Conservation (phyloP, 176 grass and related monocot genomes). For the Puccinellia tenuiflora region DNA sequence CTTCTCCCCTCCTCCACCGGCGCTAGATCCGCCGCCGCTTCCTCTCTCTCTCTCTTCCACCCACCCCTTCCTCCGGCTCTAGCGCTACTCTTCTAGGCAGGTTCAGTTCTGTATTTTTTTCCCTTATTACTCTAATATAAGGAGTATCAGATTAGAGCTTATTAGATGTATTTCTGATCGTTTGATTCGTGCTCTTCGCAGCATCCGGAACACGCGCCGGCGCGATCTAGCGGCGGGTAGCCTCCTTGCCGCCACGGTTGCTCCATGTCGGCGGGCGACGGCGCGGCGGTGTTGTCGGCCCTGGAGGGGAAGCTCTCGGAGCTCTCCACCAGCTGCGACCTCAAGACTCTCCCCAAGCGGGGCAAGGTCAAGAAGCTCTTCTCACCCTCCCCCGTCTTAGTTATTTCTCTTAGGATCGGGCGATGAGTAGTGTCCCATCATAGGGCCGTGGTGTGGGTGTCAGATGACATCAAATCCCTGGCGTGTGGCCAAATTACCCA, state of each 20-base stretch:
- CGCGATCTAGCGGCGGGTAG: background rate
- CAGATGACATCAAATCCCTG: background rate
- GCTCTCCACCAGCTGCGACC: background rate
- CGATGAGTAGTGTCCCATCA: background rate
- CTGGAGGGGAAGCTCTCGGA: slow-evolving; percentile 8
- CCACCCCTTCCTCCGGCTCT: background rate
- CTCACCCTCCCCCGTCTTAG: background rate
- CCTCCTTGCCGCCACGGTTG: background rate
- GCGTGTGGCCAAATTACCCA: background rate
- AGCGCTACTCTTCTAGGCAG: background rate
- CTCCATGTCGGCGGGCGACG: slow-evolving; percentile 25
- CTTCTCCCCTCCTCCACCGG: no score
- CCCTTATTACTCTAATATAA: no score
- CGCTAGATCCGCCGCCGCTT: background rate
- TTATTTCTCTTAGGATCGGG: background rate
- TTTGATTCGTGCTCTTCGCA: background rate
- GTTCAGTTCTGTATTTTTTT: background rate
- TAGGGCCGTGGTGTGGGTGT: background rate
- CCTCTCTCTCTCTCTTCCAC: no score
- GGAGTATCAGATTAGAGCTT: no score
- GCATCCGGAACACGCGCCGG: background rate
- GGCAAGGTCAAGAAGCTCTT: slow-evolving; percentile 15
- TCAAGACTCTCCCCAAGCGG: slow-evolving; percentile 18
- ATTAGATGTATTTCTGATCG: background rate
- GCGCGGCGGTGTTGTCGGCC: slow-evolving; percentile 12